These are phyloP conservation scores for Aegle marmelos DNA, from an alignment of 345 rosid species.

Conservation along the genomic window DNA sequence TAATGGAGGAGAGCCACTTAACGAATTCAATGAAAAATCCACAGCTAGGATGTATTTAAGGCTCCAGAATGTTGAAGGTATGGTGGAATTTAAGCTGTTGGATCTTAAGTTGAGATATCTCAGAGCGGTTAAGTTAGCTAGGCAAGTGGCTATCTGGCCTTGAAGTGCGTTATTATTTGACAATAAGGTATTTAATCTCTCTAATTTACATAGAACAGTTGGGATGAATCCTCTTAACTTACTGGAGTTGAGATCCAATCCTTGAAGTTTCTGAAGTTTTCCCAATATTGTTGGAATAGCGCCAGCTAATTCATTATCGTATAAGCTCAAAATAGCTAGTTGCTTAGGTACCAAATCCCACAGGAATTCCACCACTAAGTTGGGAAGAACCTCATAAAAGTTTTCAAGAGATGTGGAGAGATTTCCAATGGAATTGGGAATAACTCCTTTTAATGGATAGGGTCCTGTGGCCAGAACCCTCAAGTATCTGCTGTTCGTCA, in stretches of 20 bases:
- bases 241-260: neutral
- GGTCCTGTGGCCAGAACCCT: fast-evolving
- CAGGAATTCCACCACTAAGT: slow-evolving; percentile 12
- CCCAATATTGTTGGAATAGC: slow-evolving; percentile 13
- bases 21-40: slow-evolving; percentile 19
- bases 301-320: slow-evolving; percentile 1
- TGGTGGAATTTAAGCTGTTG: slow-evolving; percentile 6
- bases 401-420: slow-evolving; percentile 5
- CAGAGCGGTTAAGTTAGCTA: neutral
- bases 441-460: neutral
- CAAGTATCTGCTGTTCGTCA: neutral
- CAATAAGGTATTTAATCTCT: neutral
- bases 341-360: slow-evolving; percentile 10
- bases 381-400: neutral
- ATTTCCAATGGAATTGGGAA: slow-evolving; percentile 13
- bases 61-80: slow-evolving; percentile 18
- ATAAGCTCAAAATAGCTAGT: neutral
- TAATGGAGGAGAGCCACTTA: neutral
- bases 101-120: neutral
- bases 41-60: slow-evolving; percentile 4
- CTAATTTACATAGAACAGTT: neutral
- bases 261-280: neutral
- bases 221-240: slow-evolving; percentile 4
- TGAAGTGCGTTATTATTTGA: neutral
- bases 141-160: neutral